Percentiles rank a stretch among this genome's conserved stretches.
phyloP scores from a whole-genome alignment of 2,329 filamentous ascomycete genomes.

The Xylaria sp. region DNA sequence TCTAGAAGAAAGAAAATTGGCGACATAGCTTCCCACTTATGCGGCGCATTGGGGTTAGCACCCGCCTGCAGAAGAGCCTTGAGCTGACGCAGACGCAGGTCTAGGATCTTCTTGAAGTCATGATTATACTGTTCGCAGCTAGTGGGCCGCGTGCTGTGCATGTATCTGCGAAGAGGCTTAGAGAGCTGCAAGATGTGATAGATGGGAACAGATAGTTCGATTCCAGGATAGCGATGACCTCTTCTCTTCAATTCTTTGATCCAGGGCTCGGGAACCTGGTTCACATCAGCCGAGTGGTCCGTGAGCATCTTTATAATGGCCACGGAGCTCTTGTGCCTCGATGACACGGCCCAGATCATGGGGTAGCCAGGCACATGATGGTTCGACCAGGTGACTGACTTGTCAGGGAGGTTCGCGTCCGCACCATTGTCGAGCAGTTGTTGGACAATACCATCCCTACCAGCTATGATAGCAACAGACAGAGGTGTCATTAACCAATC shows the following conservation, averaged over 20 bases:
- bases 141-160: background rate
- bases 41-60: slow-evolving; percentile 12
- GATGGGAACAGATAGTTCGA: slow-evolving; percentile 24
- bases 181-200: slow-evolving; percentile 28
- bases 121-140: slow-evolving; percentile 22
- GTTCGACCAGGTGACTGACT: background rate
- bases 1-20: slow-evolving; percentile 30
- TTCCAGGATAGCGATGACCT: background rate
- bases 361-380: background rate
- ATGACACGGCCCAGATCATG: slow-evolving; percentile 31
- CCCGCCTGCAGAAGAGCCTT: slow-evolving; percentile 22
- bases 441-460: background rate
- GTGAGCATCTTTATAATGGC: slow-evolving; percentile 26
- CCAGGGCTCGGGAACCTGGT: slow-evolving; percentile 1
- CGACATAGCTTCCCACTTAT: background rate
- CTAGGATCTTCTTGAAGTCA: slow-evolving; percentile 8
- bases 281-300: slow-evolving; percentile 18
- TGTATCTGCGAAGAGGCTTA: background rate
- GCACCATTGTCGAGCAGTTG: slow-evolving; percentile 31
- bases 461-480: slow-evolving; percentile 11
- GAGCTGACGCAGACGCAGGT: slow-evolving; percentile 27
- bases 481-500: slow-evolving; percentile 25
- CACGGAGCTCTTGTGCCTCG: slow-evolving; percentile 11
- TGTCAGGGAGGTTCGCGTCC: slow-evolving; percentile 21
- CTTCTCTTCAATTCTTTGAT: too few species aligned